These are phyloP conservation scores for Acanthochlamys bracteata DNA, from an alignment of 106 monocot genomes.

Conservation along the genomic window DNA sequence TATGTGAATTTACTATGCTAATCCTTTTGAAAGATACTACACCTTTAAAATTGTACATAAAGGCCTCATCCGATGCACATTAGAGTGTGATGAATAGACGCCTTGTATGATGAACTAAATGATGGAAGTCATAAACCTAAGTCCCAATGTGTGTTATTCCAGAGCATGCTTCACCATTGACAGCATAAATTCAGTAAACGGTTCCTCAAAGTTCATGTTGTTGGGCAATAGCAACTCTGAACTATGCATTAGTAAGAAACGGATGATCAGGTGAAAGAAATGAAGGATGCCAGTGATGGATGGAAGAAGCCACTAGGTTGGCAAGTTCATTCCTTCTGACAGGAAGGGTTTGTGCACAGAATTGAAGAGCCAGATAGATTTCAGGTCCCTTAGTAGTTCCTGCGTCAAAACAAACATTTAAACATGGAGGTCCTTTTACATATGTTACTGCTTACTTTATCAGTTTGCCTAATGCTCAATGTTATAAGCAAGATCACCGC, in stretches of 20 bases:
- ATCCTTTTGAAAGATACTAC: conserved; percentile 28
- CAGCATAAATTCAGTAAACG: conserved; percentile 25
- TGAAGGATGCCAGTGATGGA: conserved; percentile 42
- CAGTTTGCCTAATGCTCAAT: not conserved
- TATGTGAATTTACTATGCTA: not conserved
- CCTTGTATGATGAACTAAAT: conserved; percentile 48
- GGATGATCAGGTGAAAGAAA: conserved; percentile 44
- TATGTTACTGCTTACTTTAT: conserved; percentile 1
- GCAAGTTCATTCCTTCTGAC: conserved; percentile 40
- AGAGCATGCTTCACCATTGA: conserved; percentile 38
- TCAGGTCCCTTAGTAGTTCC: conserved; percentile 43
- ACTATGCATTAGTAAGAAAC: conserved; percentile 31
- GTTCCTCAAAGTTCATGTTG: conserved; percentile 28
- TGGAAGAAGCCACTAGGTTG: conserved; percentile 39
- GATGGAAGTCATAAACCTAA: conserved; percentile 23
- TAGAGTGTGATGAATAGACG: conserved; percentile 27
- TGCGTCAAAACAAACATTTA: conserved; percentile 84
- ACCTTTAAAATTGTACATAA: conserved; percentile 42
- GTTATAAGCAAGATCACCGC: not conserved
- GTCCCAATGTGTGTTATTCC: conserved; percentile 26
- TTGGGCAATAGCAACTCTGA: conserved; percentile 34
- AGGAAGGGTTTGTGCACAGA: conserved; percentile 42
- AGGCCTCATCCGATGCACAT: conserved; percentile 31
- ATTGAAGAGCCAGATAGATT: conserved; percentile 49
- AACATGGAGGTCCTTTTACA: conserved; percentile 23